A percentile compares a stretch with the other conserved stretches of the same genome.
These are phyloP conservation scores for Trypanosoma platydactyli DNA, from an alignment of 208 protist genomes.

Conservation along the genomic window DNA sequence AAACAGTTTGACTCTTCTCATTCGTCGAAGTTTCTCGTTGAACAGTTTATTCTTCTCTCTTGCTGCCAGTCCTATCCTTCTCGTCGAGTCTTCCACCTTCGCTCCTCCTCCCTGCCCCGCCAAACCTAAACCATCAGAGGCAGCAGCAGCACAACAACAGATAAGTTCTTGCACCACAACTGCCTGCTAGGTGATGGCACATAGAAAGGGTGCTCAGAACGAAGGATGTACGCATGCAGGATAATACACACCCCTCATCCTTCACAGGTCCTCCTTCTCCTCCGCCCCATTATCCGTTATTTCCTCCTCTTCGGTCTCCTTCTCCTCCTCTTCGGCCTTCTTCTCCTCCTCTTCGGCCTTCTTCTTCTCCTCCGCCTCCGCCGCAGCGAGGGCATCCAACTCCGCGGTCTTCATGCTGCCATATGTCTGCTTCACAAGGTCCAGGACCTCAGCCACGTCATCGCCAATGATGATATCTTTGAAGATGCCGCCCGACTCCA, in stretches of 20 bases:
- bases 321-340: conserved; percentile 9
- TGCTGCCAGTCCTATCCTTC: neutral
- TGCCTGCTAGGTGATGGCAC: too few relatives aligned
- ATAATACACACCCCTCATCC: neutral
- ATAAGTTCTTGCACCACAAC: too few relatives aligned
- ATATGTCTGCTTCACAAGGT: conserved; percentile 34
- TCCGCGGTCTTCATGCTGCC: conserved; percentile 31
- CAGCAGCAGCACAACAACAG: too few relatives aligned
- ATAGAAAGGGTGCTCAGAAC: too few relatives aligned
- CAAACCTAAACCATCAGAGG: too few relatives aligned
- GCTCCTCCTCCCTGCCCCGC: neutral
- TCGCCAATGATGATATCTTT: conserved; percentile 95
- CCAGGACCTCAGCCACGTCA: conserved; percentile 80
- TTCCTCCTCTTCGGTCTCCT: conserved; percentile 11
- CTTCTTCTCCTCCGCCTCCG: conserved; percentile 10
- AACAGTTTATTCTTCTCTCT: neutral
- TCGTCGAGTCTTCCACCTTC: neutral
- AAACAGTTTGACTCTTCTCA: neutral
- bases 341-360: conserved; percentile 1
- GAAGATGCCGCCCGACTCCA: conserved; percentile 95
- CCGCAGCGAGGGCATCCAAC: conserved; percentile 16
- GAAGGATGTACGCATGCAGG: neutral
- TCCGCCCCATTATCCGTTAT: conserved; percentile 6
- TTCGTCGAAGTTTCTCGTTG: neutral
- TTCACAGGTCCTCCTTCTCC: conserved; percentile 22